phyloP scores from a whole-genome alignment of 306 rosid genomes.

The Hippophae tibetana region DNA sequence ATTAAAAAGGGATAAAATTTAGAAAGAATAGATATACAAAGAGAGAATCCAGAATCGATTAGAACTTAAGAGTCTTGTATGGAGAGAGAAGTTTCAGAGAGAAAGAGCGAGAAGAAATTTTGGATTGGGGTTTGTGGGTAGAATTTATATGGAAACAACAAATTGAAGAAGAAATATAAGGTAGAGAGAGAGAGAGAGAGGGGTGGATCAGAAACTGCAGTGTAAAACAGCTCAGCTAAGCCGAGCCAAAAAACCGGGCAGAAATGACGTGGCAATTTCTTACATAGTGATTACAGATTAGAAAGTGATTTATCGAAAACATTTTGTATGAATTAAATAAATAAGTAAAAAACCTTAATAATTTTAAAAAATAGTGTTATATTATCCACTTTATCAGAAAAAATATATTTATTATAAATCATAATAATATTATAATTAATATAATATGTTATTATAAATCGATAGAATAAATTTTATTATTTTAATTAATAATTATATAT shows the following conservation, averaged over 20 bases:
- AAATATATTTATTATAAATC: too few species aligned
- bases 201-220: constrained; percentile 11
- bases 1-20: background rate
- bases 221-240: constrained; percentile 43
- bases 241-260: constrained; percentile 16
- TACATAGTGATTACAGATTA: constrained; percentile 7
- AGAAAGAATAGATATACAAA: background rate
- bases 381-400: too few species aligned
- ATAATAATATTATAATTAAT: too few species aligned
- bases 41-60: constrained; percentile 1
- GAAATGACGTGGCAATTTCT: constrained; percentile 48
- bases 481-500: too few species aligned
- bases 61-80: background rate
- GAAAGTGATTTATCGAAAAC: too few species aligned
- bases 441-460: too few species aligned
- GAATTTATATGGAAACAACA: constrained; percentile 19
- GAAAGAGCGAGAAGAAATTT: background rate
- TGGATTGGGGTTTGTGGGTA: background rate
- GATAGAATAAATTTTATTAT: too few species aligned
- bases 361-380: too few species aligned
- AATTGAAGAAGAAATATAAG: constrained; percentile 21
- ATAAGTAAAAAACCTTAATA: too few species aligned
- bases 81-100: background rate
- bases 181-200: background rate
- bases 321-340: too few species aligned